A percentile compares a stretch with the other conserved stretches of the same genome.
phyloP scores from a whole-genome alignment of 257 asterid species.

The Avicennia marina region DNA sequence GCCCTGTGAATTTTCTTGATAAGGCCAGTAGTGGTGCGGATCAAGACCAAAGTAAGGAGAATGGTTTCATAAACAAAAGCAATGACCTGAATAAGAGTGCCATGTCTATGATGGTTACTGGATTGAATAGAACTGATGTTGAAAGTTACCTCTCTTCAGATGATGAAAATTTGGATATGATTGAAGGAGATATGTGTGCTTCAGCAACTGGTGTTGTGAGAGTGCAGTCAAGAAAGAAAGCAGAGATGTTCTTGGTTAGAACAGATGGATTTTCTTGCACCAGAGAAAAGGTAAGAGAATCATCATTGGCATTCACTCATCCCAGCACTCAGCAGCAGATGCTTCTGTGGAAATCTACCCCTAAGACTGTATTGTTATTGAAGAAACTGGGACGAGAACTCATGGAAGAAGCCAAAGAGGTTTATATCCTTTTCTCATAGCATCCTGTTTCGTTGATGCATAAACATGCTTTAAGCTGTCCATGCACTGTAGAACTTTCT shows the following conservation, averaged over 20 bases:
- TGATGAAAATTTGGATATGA: slow-evolving; percentile 57
- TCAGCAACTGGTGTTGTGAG: slow-evolving; percentile 97
- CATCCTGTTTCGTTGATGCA: slow-evolving; percentile 5
- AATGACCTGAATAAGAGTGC: slow-evolving; percentile 22
- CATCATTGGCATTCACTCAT: slow-evolving; percentile 96
- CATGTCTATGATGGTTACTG: slow-evolving; percentile 1
- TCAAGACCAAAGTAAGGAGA: slow-evolving; percentile 25
- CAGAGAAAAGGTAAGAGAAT: slow-evolving; percentile 92
- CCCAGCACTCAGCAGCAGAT: slow-evolving; percentile 99
- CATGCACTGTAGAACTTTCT: slow-evolving; percentile 1
- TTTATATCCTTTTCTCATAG: slow-evolving; percentile 21
- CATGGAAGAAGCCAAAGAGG: slow-evolving; percentile 98
- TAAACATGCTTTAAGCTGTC: slow-evolving; percentile 10
- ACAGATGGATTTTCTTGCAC: slow-evolving; percentile 95
- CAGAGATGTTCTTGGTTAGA: slow-evolving; percentile 98
- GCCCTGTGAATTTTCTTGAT: slow-evolving; percentile 27
- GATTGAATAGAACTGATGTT: slow-evolving; percentile 26
- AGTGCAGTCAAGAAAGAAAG: slow-evolving; percentile 93
- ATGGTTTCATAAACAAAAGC: slow-evolving; percentile 33
- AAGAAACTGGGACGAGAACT: slow-evolving; percentile 95
- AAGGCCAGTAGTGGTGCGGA: slow-evolving; percentile 24
- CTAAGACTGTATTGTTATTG: slow-evolving; percentile 81
- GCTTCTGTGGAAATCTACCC: slow-evolving; percentile 96
- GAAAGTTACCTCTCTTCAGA: slow-evolving; percentile 47
- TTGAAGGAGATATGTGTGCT: slow-evolving; percentile 79